Evolutionary conservation across 768 basidiomycete genomes (phyloP).

Genomic region (Tricholoma hemisulphureum): DNA sequence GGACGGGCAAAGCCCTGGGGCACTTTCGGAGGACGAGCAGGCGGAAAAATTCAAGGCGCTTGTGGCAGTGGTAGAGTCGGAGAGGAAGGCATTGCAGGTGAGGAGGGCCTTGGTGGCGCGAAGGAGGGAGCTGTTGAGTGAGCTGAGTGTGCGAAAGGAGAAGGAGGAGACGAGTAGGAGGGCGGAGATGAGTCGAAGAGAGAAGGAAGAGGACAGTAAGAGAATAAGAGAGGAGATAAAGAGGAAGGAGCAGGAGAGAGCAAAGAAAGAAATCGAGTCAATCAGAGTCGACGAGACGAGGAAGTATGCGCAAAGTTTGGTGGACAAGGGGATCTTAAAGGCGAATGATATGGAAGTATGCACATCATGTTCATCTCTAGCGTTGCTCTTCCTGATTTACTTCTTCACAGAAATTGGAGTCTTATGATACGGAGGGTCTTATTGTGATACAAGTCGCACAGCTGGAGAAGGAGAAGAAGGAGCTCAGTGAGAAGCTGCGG

Average conservation of each 20-base stretch:
- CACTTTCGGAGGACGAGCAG: conserved; percentile 52
- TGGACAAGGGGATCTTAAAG: conserved; percentile 73
- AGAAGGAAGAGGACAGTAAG: conserved; percentile 68
- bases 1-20: conserved; percentile 42
- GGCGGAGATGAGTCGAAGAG: conserved; percentile 63
- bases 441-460: conserved; percentile 91
- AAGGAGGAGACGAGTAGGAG: conserved; percentile 82
- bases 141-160: conserved; percentile 81
- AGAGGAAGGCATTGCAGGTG: conserved; percentile 74
- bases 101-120: conserved; percentile 81
- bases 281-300: conserved; percentile 80
- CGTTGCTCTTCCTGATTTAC: conserved; percentile 3
- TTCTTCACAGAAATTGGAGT: conserved; percentile 66
- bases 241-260: conserved; percentile 63
- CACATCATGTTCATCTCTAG: conserved; percentile 14
- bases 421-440: conserved; percentile 80
- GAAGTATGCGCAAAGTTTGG: conserved; percentile 81
- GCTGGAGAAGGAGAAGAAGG: conserved; percentile 94
- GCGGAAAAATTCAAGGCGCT: conserved; percentile 57
- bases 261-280: conserved; percentile 71
- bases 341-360: conserved; percentile 64
- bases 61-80: conserved; percentile 63
- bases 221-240: conserved; percentile 62
- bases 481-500: conserved; percentile 76
- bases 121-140: conserved; percentile 80